These are phyloP conservation scores for Metschnikowia picachoensis DNA, from an alignment of 805 yeast species.

Conservation along the genomic window DNA sequence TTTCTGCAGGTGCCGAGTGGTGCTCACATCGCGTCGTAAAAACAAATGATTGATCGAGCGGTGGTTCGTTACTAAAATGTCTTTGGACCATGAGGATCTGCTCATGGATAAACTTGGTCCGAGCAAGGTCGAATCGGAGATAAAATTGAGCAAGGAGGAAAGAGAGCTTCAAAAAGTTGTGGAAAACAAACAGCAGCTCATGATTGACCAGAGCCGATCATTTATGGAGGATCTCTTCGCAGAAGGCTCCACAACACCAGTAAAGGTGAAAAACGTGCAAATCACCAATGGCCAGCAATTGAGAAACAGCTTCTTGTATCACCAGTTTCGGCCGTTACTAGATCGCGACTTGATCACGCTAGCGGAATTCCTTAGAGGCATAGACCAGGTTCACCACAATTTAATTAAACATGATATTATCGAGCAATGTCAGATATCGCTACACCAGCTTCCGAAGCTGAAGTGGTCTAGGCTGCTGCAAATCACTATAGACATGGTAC, in stretches of 20 bases:
- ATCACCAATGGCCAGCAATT: conserved; percentile 46
- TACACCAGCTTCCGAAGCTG: conserved; percentile 20
- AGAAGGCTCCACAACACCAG: conserved; percentile 36
- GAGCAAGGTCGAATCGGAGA: conserved; percentile 7
- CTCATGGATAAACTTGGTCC: conserved; percentile 29
- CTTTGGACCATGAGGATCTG: conserved; percentile 29
- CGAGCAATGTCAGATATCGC: conserved; percentile 36
- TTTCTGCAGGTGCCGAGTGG: neutral
- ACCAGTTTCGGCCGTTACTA: conserved; percentile 47
- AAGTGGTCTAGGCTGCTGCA: conserved; percentile 6
- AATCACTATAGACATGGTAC: conserved; percentile 26
- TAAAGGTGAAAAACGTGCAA: conserved; percentile 42
- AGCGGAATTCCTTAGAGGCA: conserved; percentile 32
- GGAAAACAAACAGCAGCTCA: conserved; percentile 27
- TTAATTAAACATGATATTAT: conserved; percentile 42
- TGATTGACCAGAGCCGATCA: conserved; percentile 30
- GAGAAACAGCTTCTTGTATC: conserved; percentile 41
- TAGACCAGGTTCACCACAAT: conserved; percentile 44
- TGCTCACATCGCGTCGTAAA: neutral
- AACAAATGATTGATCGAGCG: neutral
- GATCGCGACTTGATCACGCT: conserved; percentile 36
- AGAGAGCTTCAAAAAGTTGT: conserved; percentile 25
- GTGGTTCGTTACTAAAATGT: conserved; percentile 13
- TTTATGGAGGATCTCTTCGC: conserved; percentile 33
- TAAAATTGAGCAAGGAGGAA: conserved; percentile 19